Evolutionary conservation across 2,329 filamentous ascomycete species (phyloP).

Genomic region (Passalora sequoiae): DNA sequence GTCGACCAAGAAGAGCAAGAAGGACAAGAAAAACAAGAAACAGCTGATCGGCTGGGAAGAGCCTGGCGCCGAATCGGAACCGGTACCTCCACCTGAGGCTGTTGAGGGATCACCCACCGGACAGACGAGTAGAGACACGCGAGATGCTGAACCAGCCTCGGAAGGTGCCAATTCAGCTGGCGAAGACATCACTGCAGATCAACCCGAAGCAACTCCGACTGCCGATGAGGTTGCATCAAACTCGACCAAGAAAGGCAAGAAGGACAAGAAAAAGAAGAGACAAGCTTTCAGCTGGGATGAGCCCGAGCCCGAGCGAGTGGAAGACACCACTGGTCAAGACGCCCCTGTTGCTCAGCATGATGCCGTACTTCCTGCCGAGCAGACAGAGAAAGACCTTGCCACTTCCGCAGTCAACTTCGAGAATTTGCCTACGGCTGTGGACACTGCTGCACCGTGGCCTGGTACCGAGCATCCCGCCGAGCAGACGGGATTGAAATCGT

Average conservation of each 20-base stretch:
- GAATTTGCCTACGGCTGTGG: too few species aligned
- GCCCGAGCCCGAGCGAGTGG: neutral
- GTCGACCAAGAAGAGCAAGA: conserved; percentile 22
- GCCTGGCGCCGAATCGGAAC: neutral
- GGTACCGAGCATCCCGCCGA: too few species aligned
- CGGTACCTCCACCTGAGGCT: too few species aligned
- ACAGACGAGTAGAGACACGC: too few species aligned
- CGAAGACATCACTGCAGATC: neutral
- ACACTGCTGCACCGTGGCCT: too few species aligned
- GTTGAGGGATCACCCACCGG: too few species aligned
- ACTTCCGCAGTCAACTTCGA: too few species aligned
- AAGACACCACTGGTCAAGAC: neutral
- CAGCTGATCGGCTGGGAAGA: neutral
- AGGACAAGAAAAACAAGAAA: conserved; percentile 22
- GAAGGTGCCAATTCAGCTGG: too few species aligned
- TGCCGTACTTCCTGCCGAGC: neutral
- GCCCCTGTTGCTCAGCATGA: neutral
- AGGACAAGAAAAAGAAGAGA: conserved; percentile 37
- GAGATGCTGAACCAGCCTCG: too few species aligned
- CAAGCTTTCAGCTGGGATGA: conserved; percentile 8
- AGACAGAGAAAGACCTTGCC: neutral
- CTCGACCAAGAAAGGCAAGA: conserved; percentile 35
- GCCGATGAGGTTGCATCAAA: neutral
- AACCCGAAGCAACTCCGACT: neutral
- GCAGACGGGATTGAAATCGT: too few species aligned